Conservation (phyloP, 2,329 filamentous ascomycete genomes). For the Pseudogymnoascus sp. region DNA sequence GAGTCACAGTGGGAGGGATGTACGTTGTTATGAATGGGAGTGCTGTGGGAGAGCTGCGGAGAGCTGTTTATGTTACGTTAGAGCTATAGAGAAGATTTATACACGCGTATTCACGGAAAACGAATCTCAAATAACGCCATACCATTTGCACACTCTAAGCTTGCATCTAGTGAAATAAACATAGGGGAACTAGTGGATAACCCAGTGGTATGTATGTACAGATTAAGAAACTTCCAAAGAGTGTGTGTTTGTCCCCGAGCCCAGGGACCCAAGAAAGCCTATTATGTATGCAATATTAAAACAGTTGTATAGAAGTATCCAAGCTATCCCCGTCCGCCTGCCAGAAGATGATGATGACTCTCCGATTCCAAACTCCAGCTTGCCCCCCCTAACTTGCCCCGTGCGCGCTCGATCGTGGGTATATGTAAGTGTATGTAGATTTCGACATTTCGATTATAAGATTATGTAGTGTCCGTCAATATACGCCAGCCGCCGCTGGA, state of each 20-base stretch:
- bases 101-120: neutral
- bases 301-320: neutral
- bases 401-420: constrained; percentile 5
- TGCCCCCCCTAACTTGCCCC: neutral
- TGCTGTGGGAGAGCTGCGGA: neutral
- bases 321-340: neutral
- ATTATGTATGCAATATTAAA: constrained; percentile 7
- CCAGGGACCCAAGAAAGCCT: neutral
- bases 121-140: neutral
- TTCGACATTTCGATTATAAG: constrained; percentile 9
- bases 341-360: constrained; percentile 1
- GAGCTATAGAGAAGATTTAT: neutral
- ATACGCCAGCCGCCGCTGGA: neutral
- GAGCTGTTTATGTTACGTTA: neutral
- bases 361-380: neutral
- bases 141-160: neutral
- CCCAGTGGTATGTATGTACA: neutral
- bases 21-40: neutral
- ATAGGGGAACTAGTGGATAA: constrained; percentile 4
- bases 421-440: constrained; percentile 9
- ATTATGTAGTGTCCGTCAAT: constrained; percentile 3
- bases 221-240: neutral
- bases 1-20: neutral
- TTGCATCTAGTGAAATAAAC: neutral
- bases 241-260: neutral